Evolutionary conservation across 2,329 filamentous ascomycete species (phyloP), one percentile per base, ranked within the genome.

Genomic region (Sclerotinia borealis): DNA sequence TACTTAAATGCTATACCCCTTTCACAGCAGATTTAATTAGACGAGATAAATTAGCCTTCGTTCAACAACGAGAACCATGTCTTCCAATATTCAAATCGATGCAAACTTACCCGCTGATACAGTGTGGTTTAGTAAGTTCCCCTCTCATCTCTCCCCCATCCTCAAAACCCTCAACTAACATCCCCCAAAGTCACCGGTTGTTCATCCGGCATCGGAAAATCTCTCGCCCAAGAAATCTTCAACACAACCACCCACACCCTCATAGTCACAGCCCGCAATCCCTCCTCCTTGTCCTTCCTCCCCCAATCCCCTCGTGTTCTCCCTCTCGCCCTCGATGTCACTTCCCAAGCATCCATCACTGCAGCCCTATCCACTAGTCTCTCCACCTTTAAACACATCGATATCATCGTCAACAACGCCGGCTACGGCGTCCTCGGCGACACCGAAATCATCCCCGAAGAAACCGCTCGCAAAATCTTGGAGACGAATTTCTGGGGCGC

Each of bases 321-420:
- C 63, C 79, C 78, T 62, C 70, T 81, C 2, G 66, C 70, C 0
- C 73, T 83, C 1, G 80, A 83, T 61, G 80, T 83, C 1, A 81
- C 78, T 0, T 80, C 19, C 72, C 77, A n/a, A n/a, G 43, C 78
- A n/a, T 73, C 67, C 13, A 71, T 75, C 13, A 34, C 70, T 10
- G 63, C 70, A 1, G 73, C 74, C 1, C 67, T 77, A 7, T 63
- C 76, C 2, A 73, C 74, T 11, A 76, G 78, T 25, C 71, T 83
- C 15, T 67, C 74, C 22, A 76, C 76, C 37, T 81, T 81, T 61
- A 82, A 81, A 11, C 78, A 77, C 58, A 77, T 85, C 17, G 79
- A 83, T 65, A 81, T 81, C 5, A 80, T 81, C 22, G 81, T 80
- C 9, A 84, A 86, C 56, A 76, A 83, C 11, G 83, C 83, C 0